Percentiles rank a stretch among this genome's conserved stretches.
Evolutionary conservation across 1,284 basidiomycete genomes (phyloP).

Genomic region (Malassezia vespertilionis): DNA sequence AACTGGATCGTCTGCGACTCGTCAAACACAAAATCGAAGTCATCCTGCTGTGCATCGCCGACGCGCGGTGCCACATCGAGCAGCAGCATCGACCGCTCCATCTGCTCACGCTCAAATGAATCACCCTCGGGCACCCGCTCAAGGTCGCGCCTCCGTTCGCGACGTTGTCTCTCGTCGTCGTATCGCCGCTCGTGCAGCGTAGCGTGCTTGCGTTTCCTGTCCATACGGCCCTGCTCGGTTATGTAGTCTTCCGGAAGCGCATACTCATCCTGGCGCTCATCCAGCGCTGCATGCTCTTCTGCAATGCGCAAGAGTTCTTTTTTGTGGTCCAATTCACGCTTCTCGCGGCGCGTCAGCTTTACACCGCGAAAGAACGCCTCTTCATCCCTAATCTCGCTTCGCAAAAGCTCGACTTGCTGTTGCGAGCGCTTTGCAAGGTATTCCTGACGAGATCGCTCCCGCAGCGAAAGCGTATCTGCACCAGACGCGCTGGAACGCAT

Average conservation of each 20-base stretch:
- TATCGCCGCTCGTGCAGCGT: constrained; percentile 74
- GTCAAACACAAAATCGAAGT: constrained; percentile 95
- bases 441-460: constrained; percentile 58
- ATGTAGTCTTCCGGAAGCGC: constrained; percentile 62
- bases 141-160: constrained; percentile 54
- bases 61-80: constrained; percentile 20
- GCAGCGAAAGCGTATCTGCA: constrained; percentile 31
- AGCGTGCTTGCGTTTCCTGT: constrained; percentile 88
- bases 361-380: constrained; percentile 40
- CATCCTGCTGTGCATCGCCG: constrained; percentile 47
- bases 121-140: constrained; percentile 92
- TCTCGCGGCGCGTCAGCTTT: constrained; percentile 66
- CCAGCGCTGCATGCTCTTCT: constrained; percentile 82
- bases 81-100: constrained; percentile 58
- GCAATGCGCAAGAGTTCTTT: constrained; percentile 83
- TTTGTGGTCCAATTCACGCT: constrained; percentile 72
- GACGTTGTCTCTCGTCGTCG: constrained; percentile 62
- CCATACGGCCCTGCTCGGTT: constrained; percentile 96
- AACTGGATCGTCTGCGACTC: constrained; percentile 93
- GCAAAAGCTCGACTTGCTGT: constrained; percentile 86
- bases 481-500: constrained; percentile 46
- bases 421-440: constrained; percentile 91
- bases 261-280: constrained; percentile 55
- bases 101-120: constrained; percentile 76
- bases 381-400: constrained; percentile 59